Base-by-base conservation (phyloP, 495 filamentous ascomycete genomes). In the Parathielavia hyrcaniae region DNA sequence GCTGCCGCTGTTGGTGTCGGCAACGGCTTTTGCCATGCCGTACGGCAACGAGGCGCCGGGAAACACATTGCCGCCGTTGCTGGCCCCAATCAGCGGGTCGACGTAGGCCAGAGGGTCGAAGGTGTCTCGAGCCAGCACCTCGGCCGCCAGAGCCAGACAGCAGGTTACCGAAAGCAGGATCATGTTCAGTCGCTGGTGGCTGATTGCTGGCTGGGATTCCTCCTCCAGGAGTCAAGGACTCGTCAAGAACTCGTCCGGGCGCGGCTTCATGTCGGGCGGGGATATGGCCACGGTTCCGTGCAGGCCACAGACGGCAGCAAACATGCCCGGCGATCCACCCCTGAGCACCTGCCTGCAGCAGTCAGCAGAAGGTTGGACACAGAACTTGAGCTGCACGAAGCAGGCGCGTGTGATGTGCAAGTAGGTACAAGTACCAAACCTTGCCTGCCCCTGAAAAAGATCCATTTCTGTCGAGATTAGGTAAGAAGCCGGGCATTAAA, bases 21-120 rank as follows among this genome's bases (percentile, higher is more conserved):
- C 83, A 1, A 88, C 85, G 13, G 87, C 86, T 69, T 90, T 90
- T 48, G 84, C 86, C 81, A 91, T 87, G 48, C 86, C 76, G 67
- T 86, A 91, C 0, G 87, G 87, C 49, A 90, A 64, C 2, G 85
- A 86, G 11, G 87, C 87, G 4, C 87, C 87, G 1, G 87, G 75
- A 53, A 91, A 91, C 17, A 90, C 85, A 77, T 90, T 86, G 7
- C 86, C 86, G 71, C 72, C 83, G 65, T 81, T 79, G 50, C 74
- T 77, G 20, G 77, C 79, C 23, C 83, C 82, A 54, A 86, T 83
- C 32, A 86, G 67, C 34, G 81, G 79, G 67, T 86, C 77, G 59
- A 79, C 70, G 51, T 73, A 77, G 1, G 59, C 56, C 17, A 79
- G 63, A 44, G 69, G 69, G 43, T 78, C 70, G 56, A 73, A 71